A percentile compares a stretch with the other conserved stretches of the same genome.
These are phyloP conservation scores for Kwoniella sp. DNA, from an alignment of 768 basidiomycete genomes.

Conservation along the genomic window DNA sequence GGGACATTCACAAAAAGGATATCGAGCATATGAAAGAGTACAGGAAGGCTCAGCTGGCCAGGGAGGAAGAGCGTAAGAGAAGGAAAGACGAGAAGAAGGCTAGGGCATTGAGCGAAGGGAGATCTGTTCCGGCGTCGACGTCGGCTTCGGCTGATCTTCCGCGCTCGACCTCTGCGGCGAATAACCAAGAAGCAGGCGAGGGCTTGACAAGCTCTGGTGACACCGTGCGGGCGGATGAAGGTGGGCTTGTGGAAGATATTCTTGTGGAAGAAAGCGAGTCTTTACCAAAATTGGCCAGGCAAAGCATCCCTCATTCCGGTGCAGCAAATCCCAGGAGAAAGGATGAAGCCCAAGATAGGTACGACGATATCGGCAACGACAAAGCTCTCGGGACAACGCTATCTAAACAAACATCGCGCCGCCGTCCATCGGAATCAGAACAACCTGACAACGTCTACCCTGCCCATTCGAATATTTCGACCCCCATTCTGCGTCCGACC, in stretches of 20 bases:
- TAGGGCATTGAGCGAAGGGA: not conserved
- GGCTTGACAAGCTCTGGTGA: constrained; percentile 1
- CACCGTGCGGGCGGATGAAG: not conserved
- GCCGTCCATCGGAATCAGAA: not conserved
- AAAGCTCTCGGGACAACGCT: not conserved
- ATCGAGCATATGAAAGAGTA: constrained; percentile 43
- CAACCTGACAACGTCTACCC: not conserved
- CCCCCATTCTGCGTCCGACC: not conserved
- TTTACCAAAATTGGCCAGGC: not conserved
- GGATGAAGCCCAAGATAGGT: not conserved
- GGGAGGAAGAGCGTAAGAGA: constrained; percentile 28
- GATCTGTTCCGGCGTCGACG: not conserved
- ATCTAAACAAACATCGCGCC: not conserved
- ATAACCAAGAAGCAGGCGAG: not conserved
- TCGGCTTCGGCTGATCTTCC: not conserved
- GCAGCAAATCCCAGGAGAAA: not conserved
- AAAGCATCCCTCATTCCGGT: not conserved
- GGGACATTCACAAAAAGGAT: constrained; percentile 27
- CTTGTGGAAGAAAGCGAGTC: constrained; percentile 27
- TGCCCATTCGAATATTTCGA: not conserved
- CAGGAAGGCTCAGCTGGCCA: constrained; percentile 30
- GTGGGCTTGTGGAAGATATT: not conserved
- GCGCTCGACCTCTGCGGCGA: not conserved
- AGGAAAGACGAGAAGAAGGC: constrained; percentile 27
- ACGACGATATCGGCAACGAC: not conserved